These are phyloP conservation scores for Cutaneotrichosporon mucoides DNA, from an alignment of 1,284 basidiomycete genomes.

Conservation along the genomic window DNA sequence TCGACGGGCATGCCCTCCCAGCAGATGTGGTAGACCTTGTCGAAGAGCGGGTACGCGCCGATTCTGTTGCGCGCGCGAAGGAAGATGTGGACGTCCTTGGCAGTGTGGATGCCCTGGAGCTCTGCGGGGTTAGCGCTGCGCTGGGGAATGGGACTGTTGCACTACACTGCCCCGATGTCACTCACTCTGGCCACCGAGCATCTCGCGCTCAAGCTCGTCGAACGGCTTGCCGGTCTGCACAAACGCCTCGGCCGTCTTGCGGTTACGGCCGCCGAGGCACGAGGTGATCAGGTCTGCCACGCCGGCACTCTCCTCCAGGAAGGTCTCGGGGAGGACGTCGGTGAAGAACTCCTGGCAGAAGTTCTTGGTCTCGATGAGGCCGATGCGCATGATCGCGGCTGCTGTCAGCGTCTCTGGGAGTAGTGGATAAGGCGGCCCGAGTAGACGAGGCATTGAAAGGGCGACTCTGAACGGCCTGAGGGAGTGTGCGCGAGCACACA, in stretches of 20 bases:
- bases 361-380: slow-evolving; percentile 53
- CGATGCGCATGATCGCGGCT: slow-evolving; percentile 58
- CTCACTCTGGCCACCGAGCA: slow-evolving; percentile 57
- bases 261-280: slow-evolving; percentile 57
- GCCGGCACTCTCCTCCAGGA: slow-evolving; percentile 54
- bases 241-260: slow-evolving; percentile 53
- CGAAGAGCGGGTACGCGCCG: slow-evolving; percentile 56
- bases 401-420: background rate
- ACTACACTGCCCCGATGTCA: background rate
- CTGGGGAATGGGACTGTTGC: no score
- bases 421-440: no score
- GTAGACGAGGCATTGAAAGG: no score
- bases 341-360: slow-evolving; percentile 56
- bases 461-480: no score
- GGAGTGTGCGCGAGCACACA: no score
- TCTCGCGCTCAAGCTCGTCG: slow-evolving; percentile 55
- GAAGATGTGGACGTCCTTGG: slow-evolving; percentile 54
- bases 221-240: slow-evolving; percentile 54
- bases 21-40: slow-evolving; percentile 51
- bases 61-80: slow-evolving; percentile 51
- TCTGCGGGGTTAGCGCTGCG: slow-evolving; percentile 27
- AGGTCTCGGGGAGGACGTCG: slow-evolving; percentile 54
- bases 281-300: slow-evolving; percentile 59
- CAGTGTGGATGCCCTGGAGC: slow-evolving; percentile 54
- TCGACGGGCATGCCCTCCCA: slow-evolving; percentile 36